Evolutionary conservation across 2,329 filamentous ascomycete species (phyloP), one percentile per base, ranked within the genome.

Genomic region (Pseudogymnoascus sp.): DNA sequence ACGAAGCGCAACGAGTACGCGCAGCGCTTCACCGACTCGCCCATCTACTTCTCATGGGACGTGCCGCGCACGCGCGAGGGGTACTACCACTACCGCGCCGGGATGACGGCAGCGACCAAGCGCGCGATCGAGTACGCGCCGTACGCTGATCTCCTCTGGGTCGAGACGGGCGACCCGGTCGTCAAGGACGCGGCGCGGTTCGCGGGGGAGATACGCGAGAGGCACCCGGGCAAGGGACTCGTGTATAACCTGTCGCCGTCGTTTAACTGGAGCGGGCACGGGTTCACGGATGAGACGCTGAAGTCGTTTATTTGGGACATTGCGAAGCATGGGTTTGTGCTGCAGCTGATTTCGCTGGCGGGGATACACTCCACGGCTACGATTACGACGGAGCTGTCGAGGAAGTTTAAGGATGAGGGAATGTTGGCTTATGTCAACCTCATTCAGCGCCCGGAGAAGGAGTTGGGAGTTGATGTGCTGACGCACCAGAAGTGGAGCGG

Each of bases 191-290:
- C 91, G 0, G 80, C 83, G 3, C 81, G 83, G 61, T 92, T 99
- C 62, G 90, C 90, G 11, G 83, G 84, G 10, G 85, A 92, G 54
- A 95, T 99, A 66, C 86, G 90, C 63, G 77, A 79, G 0, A 80
- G 78, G 3, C 81, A 85, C 71, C 91, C 92, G 0, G 86, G 85
- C 66, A 98, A 98, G 83, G 90, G 90, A 37, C 84, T 99, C 23
- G 93, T 98, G 0, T 99, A 99, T 80, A 99, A 99, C 79, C 84
- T 99, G 1, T 93, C 89, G 4, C 95, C 95, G 0, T 96, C 91
- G 7, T 99, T 99, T 83, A 98, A 99, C 81, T 99, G 95, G 95
- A 95, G 96, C 86, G 87, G 87, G 10, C 93, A 98, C 74, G 95
- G 93, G 31, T 99, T 98, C 78, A 88, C 85, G 2, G 86, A 92